Evolutionary conservation across 2,329 filamentous ascomycete species (phyloP).

Genomic region (Graphilbum fragrans): DNA sequence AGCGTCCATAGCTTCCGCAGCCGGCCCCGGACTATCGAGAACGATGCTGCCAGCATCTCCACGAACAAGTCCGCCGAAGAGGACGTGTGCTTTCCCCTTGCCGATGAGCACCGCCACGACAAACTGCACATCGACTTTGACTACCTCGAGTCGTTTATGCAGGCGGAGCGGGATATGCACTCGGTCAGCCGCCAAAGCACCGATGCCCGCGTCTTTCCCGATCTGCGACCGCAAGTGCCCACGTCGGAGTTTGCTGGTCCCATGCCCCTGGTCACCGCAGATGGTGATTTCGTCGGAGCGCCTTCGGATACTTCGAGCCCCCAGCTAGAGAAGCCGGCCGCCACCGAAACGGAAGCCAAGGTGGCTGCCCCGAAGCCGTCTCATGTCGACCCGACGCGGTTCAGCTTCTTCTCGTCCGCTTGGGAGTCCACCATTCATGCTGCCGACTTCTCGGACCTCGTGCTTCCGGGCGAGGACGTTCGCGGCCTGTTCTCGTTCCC

Average conservation of each 20-base stretch:
- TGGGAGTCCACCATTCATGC: slow-evolving; percentile 90
- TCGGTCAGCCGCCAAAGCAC: slow-evolving; percentile 37
- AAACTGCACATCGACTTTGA: slow-evolving; percentile 85
- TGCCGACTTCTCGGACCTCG: slow-evolving; percentile 72
- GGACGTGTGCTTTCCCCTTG: slow-evolving; percentile 80
- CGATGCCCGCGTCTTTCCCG: slow-evolving; percentile 43
- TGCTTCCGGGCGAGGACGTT: slow-evolving; percentile 82
- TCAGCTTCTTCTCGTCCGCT: slow-evolving; percentile 94
- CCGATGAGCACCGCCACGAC: slow-evolving; percentile 53
- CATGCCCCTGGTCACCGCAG: slow-evolving; percentile 32
- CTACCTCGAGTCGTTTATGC: slow-evolving; percentile 83
- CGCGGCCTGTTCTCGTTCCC: slow-evolving; percentile 69
- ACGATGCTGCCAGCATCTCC: slow-evolving; percentile 48
- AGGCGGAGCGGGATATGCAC: slow-evolving; percentile 40
- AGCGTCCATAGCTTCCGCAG: slow-evolving; percentile 42
- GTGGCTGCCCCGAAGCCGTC: slow-evolving; percentile 13
- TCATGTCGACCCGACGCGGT: slow-evolving; percentile 60
- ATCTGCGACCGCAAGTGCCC: slow-evolving; percentile 36
- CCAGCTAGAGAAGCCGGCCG: slow-evolving; percentile 33
- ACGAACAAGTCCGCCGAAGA: slow-evolving; percentile 66
- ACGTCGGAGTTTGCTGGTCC: slow-evolving; percentile 14
- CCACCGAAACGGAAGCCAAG: slow-evolving; percentile 22
- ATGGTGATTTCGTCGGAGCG: slow-evolving; percentile 46
- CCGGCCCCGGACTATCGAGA: slow-evolving; percentile 44
- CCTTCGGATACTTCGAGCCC: slow-evolving; percentile 29